Conservation (phyloP, 441 rosid species). For the Pelargonium cotyledonis region DNA sequence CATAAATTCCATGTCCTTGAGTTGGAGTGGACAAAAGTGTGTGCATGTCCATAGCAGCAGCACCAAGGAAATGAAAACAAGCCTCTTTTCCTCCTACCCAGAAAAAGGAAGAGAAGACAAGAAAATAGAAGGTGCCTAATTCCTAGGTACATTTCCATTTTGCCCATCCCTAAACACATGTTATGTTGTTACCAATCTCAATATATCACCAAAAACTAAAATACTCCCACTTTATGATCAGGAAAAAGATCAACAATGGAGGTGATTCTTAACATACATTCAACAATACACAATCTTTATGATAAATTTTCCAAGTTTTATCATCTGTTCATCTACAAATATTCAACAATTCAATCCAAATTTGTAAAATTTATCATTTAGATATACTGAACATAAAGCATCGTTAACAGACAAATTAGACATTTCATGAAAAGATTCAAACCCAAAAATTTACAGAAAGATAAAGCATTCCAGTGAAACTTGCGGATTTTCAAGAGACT, state of each 20-base stretch:
- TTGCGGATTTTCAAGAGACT: conserved; percentile 48
- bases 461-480: conserved; percentile 87
- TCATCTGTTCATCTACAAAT: too few species aligned
- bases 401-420: too few species aligned
- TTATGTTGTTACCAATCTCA: background rate
- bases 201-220: background rate
- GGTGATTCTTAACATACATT: too few species aligned
- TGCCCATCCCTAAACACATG: conserved; percentile 2
- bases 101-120: background rate
- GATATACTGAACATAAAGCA: too few species aligned
- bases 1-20: background rate
- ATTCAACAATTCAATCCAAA: too few species aligned
- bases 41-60: background rate
- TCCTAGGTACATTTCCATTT: conserved; percentile 7
- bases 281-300: too few species aligned
- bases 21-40: background rate
- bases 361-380: too few species aligned
- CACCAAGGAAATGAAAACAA: background rate
- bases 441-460: conserved; percentile 41
- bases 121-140: conserved; percentile 10
- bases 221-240: background rate
- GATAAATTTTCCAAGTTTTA: too few species aligned
- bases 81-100: conserved; percentile 8
- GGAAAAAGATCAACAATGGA: too few species aligned
- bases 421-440: too few species aligned